Evolutionary conservation across 2,329 filamentous ascomycete genomes (phyloP), one percentile per base, ranked within the genome.

Genomic region (Ascochyta viciae-villosae): DNA sequence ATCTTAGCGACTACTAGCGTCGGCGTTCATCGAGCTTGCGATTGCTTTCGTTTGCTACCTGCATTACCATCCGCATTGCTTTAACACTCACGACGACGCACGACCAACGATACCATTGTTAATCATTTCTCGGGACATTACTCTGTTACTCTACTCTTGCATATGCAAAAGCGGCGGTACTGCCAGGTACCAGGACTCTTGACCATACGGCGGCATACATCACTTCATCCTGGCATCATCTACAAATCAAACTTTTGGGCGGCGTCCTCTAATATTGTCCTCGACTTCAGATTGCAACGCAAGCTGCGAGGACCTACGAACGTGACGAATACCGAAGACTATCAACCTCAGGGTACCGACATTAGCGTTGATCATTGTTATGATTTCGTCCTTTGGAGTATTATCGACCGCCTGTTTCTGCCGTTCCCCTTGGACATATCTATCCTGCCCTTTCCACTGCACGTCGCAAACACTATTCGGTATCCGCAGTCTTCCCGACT

Each of bases 301-400:
- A 51, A 52, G 57, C 66, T 67, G 64, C 63, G 64, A 71, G 69
- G 63, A 70, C 62, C 56, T 51, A 74, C 64, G 71, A 74, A 68
- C 64, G 71, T 72, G 57, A 74, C 64, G 72, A 74, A 64, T 61
- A 73, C 61, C 68, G 65, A 75, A 74, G 71, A 74, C 68, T 73
- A 74, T 74, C 61, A 64, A 65, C 73, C 72, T 69, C 71, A 74
- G 67, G 73, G 73, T 74, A 69, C 70, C 68, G 63, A 68, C 66
- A 61, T 73, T 74, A 74, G 68, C 64, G 70, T 74, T 73, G 66
- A 74, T 63, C 67, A 74, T 73, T 55, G 50, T 67, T 73, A 73
- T 67, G 63, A 58, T 54, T 48, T 64, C 64, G 61, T 39, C 29
- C 13, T 40, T 49, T 60, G 50, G 40, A 57, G 41, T 46, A 40